Conservation (phyloP, 1,284 basidiomycete species). For the Schizopora paradoxa region DNA sequence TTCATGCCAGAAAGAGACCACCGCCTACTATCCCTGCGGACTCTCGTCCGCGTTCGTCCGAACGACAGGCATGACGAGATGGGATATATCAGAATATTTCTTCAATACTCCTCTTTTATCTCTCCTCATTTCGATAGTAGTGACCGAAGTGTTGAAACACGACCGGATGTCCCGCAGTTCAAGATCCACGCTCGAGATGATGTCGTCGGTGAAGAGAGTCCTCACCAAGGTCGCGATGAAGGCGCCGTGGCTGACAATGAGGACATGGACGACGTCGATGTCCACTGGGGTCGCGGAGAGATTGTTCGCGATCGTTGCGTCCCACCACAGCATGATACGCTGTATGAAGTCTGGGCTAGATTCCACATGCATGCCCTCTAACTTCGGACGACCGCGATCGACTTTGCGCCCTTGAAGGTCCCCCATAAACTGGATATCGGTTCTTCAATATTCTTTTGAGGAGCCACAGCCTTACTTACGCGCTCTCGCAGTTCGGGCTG, state of each 20-base stretch:
- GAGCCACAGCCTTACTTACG: slow-evolving; percentile 33
- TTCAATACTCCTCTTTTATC: slow-evolving; percentile 39
- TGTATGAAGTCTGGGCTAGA: slow-evolving; percentile 33
- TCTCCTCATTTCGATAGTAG: slow-evolving; percentile 47
- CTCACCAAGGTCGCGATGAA: slow-evolving; percentile 50
- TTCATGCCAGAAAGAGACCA: too few relatives aligned
- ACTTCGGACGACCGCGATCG: slow-evolving; percentile 19
- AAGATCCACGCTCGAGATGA: slow-evolving; percentile 32
- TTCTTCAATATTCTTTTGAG: background rate
- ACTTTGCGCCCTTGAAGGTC: slow-evolving; percentile 47
- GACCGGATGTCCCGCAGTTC: slow-evolving; percentile 39
- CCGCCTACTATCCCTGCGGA: slow-evolving; percentile 2
- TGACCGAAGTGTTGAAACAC: slow-evolving; percentile 56
- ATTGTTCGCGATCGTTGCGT: slow-evolving; percentile 36
- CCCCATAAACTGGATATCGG: slow-evolving; percentile 50
- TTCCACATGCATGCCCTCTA: slow-evolving; percentile 32
- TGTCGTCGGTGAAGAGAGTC: slow-evolving; percentile 37
- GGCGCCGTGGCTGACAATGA: slow-evolving; percentile 64
- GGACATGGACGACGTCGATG: slow-evolving; percentile 35
- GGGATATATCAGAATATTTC: slow-evolving; percentile 49
- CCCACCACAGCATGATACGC: slow-evolving; percentile 59
- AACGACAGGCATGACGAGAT: slow-evolving; percentile 38
- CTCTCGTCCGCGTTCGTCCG: slow-evolving; percentile 49
- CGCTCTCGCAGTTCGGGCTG: slow-evolving; percentile 54
- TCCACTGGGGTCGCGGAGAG: slow-evolving; percentile 25